Base-by-base conservation (phyloP, 2,329 filamentous ascomycete species). In the Aureobasidium lini region DNA sequence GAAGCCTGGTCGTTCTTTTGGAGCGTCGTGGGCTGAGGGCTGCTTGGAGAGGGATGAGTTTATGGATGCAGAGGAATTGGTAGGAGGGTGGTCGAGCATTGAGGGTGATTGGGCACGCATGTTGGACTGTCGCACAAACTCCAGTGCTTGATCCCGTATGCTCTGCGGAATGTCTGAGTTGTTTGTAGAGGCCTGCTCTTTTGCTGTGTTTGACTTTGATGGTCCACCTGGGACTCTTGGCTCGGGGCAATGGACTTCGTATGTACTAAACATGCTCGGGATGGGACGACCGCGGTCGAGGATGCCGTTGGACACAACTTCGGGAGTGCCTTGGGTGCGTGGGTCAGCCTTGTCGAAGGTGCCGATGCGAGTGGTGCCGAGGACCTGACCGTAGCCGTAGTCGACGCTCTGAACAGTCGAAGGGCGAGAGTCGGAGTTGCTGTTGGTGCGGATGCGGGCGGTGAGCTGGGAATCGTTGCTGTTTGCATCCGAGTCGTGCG, bases 181-280 rank as follows among this genome's bases (percentile, higher is more conserved):
- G 54, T 48, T 46, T 59, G 56, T 59, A 39, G 36, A 42, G 29
- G 66, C 67, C 3, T 61, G 62, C 9, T 69, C 76, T 64, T 76
- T 75, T 63, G 76, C 73, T 36, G 72, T n/a, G 43, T 29, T 57
- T 37, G 54, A 13, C 6, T 39, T 77, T 49, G 90, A 84, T 60
- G 92, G 90, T 5, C 92, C 92, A 50, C 81, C 87, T 36, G 90
- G 90, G 37, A 96, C 81, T 31, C 85, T 92, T 5, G 93, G 93
- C 39, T 87, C 93, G 13, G 93, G 92, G 29, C 91, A 60, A 15
- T 37, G 43, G 18, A 28, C 52, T 36, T 71, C 69, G 61, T 67
- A 70, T 49, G 64, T 68, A 65, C 68, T 77, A 67, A 81, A 76
- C 40, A 72, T 71, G 52, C 72, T 71, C 39, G 75, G 74, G n/a